Conservation (phyloP, 768 basidiomycete species). For the Suillus luteus region DNA sequence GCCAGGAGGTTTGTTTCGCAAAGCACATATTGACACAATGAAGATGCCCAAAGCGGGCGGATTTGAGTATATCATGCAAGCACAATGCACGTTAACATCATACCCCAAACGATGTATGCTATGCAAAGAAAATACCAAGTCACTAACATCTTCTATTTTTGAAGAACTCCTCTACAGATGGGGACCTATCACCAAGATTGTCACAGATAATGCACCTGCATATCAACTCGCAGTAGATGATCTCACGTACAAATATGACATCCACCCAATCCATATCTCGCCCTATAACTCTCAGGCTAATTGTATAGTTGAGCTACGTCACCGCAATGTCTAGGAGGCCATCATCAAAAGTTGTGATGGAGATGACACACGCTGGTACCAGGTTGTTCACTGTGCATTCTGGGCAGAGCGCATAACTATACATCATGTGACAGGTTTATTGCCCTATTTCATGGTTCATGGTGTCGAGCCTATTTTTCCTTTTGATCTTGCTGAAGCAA, state of each 20-base stretch:
- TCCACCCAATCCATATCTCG: background rate
- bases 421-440: background rate
- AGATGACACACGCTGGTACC: background rate
- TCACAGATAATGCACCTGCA: no score
- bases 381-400: no score
- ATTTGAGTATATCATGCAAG: background rate
- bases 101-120: background rate
- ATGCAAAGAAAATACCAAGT: background rate
- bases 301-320: background rate
- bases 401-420: no score
- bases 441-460: background rate
- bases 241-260: no score
- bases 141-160: background rate
- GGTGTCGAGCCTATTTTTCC: no score
- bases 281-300: no score
- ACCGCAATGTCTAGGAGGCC: conserved; percentile 13
- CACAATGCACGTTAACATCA: background rate
- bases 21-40: background rate
- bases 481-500: no score
- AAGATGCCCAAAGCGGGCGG: background rate
- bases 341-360: conserved; percentile 9
- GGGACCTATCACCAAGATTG: no score
- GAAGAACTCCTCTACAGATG: no score
- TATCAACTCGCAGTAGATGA: background rate
- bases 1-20: background rate